These are phyloP conservation scores for Talaromyces islandicus DNA, from an alignment of 2,329 filamentous ascomycete genomes.

Conservation along the genomic window DNA sequence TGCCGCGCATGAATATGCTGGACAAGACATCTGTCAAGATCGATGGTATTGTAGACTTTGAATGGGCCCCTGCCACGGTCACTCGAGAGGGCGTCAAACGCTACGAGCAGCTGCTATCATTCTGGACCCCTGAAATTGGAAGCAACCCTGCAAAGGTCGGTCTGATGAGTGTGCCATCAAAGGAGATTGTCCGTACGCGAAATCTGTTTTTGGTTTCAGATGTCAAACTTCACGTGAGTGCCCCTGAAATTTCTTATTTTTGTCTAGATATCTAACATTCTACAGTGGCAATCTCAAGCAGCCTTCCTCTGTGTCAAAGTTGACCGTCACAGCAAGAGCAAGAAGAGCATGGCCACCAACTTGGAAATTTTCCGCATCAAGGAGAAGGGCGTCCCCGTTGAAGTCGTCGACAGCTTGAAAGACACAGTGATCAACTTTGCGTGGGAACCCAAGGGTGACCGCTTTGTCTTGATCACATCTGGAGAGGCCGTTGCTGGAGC, in stretches of 20 bases:
- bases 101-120: conserved; percentile 95
- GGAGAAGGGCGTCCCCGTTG: conserved; percentile 96
- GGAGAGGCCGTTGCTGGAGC: conserved; percentile 73
- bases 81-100: conserved; percentile 79
- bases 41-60: conserved; percentile 94
- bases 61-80: conserved; percentile 85
- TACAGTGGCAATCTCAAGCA: conserved; percentile 80
- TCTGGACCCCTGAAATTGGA: conserved; percentile 97
- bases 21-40: conserved; percentile 88
- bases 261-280: background rate
- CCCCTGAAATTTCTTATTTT: background rate
- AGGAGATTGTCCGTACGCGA: conserved; percentile 86
- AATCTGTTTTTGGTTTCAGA: conserved; percentile 98
- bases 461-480: conserved; percentile 94
- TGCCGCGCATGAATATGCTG: conserved; percentile 80
- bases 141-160: conserved; percentile 97
- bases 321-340: conserved; percentile 96
- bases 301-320: conserved; percentile 97
- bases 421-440: conserved; percentile 99
- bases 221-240: conserved; percentile 71
- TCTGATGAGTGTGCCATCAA: conserved; percentile 91
- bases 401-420: conserved; percentile 96
- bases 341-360: conserved; percentile 95
- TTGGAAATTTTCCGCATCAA: conserved; percentile 96
- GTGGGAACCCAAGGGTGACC: conserved; percentile 97